These are phyloP conservation scores for Sonneratia caseolaris DNA, from an alignment of 345 rosid species.

Conservation along the genomic window DNA sequence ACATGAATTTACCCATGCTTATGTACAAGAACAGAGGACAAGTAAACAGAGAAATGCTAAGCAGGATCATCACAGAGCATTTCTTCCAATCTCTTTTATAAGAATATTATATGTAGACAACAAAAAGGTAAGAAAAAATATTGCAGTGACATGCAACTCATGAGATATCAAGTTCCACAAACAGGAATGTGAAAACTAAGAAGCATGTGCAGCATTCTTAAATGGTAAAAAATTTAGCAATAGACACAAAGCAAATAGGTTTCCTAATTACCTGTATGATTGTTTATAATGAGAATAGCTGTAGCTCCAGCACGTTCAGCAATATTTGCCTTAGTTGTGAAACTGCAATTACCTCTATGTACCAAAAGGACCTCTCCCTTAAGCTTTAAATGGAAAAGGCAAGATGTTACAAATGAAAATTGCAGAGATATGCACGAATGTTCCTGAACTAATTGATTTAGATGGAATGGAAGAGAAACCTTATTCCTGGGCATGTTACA, in stretches of 20 bases:
- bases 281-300: constrained; percentile 69
- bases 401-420: not conserved
- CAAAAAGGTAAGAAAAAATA: not conserved
- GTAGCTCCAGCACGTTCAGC: constrained; percentile 73
- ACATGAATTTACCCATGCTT: not conserved
- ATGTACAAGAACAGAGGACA: not conserved
- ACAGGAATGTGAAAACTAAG: not conserved
- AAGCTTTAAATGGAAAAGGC: constrained; percentile 31
- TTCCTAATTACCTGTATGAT: constrained; percentile 41
- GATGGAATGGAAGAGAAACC: constrained; percentile 24
- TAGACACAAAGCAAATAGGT: not conserved
- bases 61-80: not conserved
- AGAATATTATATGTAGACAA: not conserved
- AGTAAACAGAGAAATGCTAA: not conserved
- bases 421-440: not conserved
- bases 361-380: constrained; percentile 57
- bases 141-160: not conserved
- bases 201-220: not conserved
- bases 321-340: constrained; percentile 57
- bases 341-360: constrained; percentile 81
- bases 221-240: not conserved
- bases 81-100: not conserved
- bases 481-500: constrained; percentile 49
- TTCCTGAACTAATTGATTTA: not conserved
- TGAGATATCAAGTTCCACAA: not conserved